phyloP scores from a whole-genome alignment of 202 grass and related monocot species.

The Elaeis oleifera region DNA sequence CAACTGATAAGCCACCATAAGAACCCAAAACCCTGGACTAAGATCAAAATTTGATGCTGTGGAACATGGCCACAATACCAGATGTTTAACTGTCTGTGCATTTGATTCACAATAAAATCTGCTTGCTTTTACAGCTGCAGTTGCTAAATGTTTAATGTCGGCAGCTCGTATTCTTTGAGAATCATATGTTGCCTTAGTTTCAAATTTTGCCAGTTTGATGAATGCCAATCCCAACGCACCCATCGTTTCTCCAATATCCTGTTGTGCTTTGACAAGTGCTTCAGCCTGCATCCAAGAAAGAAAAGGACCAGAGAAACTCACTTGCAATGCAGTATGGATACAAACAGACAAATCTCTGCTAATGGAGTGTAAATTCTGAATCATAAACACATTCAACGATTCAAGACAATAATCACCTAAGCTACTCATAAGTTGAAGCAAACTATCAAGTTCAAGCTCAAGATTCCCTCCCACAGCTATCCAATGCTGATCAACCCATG shows the following conservation, averaged over 20 bases:
- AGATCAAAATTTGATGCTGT: not conserved
- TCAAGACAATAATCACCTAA: no score
- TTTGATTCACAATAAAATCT: conserved; percentile 62
- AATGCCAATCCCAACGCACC: conserved; percentile 80
- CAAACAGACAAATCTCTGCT: no score
- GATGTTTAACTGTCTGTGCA: conserved; percentile 56
- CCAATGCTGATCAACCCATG: no score
- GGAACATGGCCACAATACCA: conserved; percentile 39
- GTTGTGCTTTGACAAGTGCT: conserved; percentile 53
- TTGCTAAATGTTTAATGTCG: conserved; percentile 60
- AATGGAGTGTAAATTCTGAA: no score
- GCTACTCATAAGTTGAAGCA: no score
- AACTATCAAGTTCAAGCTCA: no score
- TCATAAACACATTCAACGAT: no score
- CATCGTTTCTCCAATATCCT: conserved; percentile 67
- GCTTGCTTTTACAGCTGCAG: conserved; percentile 62
- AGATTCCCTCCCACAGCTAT: no score
- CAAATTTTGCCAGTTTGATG: conserved; percentile 80
- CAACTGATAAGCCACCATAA: not conserved
- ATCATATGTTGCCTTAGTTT: conserved; percentile 43
- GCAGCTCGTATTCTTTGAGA: conserved; percentile 58
- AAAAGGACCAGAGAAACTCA: not conserved
- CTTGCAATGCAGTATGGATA: no score
- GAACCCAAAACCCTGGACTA: conserved; percentile 7
- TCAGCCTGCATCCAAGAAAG: conserved; percentile 45